Base-by-base conservation (phyloP, 345 rosid genomes). In the Physaria fendleri region DNA sequence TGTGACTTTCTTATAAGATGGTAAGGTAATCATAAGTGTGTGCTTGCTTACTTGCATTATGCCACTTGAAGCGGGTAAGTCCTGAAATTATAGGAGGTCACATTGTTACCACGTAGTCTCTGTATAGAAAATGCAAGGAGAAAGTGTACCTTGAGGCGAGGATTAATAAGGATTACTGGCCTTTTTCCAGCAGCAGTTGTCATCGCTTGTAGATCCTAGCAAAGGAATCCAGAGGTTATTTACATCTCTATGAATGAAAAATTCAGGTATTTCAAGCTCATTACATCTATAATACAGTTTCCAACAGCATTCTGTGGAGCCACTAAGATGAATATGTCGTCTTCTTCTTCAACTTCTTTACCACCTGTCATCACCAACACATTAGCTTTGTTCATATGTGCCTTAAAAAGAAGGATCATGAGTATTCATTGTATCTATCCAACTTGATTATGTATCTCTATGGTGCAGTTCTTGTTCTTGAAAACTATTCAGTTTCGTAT, bases 251-350 rank as follows among this genome's bases (percentile, higher is more conserved):
- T 35, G 7, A 45, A 49, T 15, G 8, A 64, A 3, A 10, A 18
- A 25, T 1, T 21, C 28, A 30, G 5, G 45, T 8, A 35, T 14
- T 44, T 12, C 38, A 14, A 68, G 60, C 43, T 69, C 58, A 82
- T 82, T 78, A 92, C 96, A 61, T 82, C 90, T 49, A 88, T 88
- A 40, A 92, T 92, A 57, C 98, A 92, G 53, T 92, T 92, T 25
- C 98, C 98, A 38, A 92, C 88, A 5, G 93, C 98, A 69, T 92
- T 91, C 75, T 92, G 96, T 40, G 98, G 98, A 75, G 95, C 95
- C 59, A 88, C 87, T 74, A 88, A 77, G 71, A 92, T 82, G 63
- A 82, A 92, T 61, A 92, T 64, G 76, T 92, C 98, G 65, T 92
- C 98, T 69, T 82, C 78, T 71, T 92, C 87, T 3, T 75, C 82